Evolutionary conservation across 306 rosid genomes (phyloP).

Genomic region (Amphicarpaea edgeworthii): DNA sequence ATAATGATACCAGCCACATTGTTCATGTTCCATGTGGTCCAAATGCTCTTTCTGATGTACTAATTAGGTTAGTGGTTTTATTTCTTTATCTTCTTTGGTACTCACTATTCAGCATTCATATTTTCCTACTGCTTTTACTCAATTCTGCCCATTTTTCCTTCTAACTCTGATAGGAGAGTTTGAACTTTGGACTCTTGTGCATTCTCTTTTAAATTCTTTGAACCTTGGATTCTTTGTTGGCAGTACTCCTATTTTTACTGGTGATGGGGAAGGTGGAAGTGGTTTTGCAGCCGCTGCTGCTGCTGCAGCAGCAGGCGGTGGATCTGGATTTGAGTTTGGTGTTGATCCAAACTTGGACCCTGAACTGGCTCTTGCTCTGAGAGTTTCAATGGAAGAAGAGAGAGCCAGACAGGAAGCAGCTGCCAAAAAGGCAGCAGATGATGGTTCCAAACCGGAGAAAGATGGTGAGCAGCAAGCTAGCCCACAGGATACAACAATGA

Average conservation of each 20-base stretch:
- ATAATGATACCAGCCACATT: slow-evolving; percentile 70
- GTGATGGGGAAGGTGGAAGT: slow-evolving; percentile 97
- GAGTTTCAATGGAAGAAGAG: slow-evolving; percentile 99
- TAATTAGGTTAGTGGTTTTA: slow-evolving; percentile 61
- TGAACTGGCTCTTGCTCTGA: slow-evolving; percentile 97
- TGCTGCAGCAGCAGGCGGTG: slow-evolving; percentile 90
- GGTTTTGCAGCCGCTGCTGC: slow-evolving; percentile 96
- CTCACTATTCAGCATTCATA: background rate
- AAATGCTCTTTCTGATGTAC: slow-evolving; percentile 57
- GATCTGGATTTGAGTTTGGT: slow-evolving; percentile 94
- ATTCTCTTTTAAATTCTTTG: background rate
- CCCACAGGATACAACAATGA: slow-evolving; percentile 91
- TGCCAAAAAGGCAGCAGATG: slow-evolving; percentile 97
- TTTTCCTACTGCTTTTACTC: slow-evolving; percentile 18
- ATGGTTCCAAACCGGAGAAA: slow-evolving; percentile 76
- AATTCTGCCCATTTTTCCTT: slow-evolving; percentile 27
- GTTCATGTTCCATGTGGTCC: slow-evolving; percentile 60
- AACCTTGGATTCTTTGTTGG: slow-evolving; percentile 34
- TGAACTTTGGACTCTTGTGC: slow-evolving; percentile 19
- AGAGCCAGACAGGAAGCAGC: slow-evolving; percentile 99
- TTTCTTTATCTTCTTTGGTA: background rate
- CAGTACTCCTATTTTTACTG: slow-evolving; percentile 97
- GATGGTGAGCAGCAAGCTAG: slow-evolving; percentile 75
- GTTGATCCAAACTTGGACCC: slow-evolving; percentile 99
- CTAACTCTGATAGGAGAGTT: slow-evolving; percentile 8